phyloP scores from a whole-genome alignment of 768 basidiomycete genomes.

The Trametes gibbosa region DNA sequence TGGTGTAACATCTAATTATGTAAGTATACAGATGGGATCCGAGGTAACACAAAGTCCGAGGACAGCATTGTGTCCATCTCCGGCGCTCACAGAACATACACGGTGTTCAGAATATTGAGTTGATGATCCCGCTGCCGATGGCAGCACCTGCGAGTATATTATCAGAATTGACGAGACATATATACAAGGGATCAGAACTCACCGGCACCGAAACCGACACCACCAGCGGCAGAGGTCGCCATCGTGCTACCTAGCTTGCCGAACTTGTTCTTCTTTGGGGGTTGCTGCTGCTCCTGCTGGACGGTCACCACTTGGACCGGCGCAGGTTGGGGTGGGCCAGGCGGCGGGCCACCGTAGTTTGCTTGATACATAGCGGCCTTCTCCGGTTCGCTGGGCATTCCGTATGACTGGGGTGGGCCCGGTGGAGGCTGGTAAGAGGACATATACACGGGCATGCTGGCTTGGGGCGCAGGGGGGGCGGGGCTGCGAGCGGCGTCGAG shows the following conservation, averaged over 20 bases:
- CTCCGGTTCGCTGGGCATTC: slow-evolving; percentile 29
- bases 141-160: slow-evolving; percentile 40
- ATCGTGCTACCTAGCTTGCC: slow-evolving; percentile 56
- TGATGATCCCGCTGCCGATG: slow-evolving; percentile 48
- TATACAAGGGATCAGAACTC: slow-evolving; percentile 27
- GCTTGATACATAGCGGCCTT: slow-evolving; percentile 32
- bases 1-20: not conserved
- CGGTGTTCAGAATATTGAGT: slow-evolving; percentile 43
- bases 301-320: slow-evolving; percentile 24
- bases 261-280: slow-evolving; percentile 55
- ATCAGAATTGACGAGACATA: not conserved
- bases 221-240: slow-evolving; percentile 48
- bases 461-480: slow-evolving; percentile 20
- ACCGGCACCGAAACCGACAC: slow-evolving; percentile 78
- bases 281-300: slow-evolving; percentile 49
- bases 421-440: slow-evolving; percentile 21
- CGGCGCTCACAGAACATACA: not conserved
- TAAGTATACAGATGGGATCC: slow-evolving; percentile 1
- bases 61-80: not conserved
- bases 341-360: slow-evolving; percentile 21
- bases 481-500: slow-evolving; percentile 29
- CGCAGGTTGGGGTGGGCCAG: slow-evolving; percentile 20
- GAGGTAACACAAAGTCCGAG: not conserved
- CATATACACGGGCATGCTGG: slow-evolving; percentile 8
- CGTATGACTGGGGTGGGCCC: slow-evolving; percentile 37